Conservation (phyloP, 371 early-diverging fungal genomes). For the Mortierella sp. region DNA sequence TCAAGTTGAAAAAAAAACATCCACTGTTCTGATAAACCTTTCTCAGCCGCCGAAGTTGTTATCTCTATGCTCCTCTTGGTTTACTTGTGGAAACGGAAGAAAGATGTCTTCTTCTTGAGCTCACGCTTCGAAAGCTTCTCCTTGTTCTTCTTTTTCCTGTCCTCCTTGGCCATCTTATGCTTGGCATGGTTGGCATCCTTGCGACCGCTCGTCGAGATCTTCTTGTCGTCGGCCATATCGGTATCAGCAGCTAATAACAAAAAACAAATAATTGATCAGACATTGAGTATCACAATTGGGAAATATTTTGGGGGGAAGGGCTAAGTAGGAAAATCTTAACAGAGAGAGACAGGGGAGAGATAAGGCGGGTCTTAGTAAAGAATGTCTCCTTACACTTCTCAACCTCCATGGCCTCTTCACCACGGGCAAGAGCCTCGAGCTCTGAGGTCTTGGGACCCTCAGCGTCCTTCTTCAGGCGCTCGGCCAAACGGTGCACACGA, state of each 20-base stretch:
- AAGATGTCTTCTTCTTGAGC: slow-evolving; percentile 49
- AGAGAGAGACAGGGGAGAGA: too few species aligned
- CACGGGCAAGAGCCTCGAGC: slow-evolving; percentile 46
- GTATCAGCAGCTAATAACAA: slow-evolving; percentile 27
- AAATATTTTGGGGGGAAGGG: too few species aligned
- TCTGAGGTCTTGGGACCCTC: slow-evolving; percentile 52
- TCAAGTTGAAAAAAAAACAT: background rate
- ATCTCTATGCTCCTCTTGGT: background rate
- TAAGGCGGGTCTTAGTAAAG: too few species aligned
- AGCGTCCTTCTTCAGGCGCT: slow-evolving; percentile 54
- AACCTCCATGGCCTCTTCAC: slow-evolving; percentile 50
- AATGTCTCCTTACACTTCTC: slow-evolving; percentile 47
- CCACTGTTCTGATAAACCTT: background rate
- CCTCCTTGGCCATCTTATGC: slow-evolving; percentile 52
- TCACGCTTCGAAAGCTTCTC: slow-evolving; percentile 38
- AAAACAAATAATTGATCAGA: background rate
- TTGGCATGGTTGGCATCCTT: slow-evolving; percentile 42
- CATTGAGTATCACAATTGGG: too few species aligned
- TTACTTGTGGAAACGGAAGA: slow-evolving; percentile 57
- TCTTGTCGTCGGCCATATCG: slow-evolving; percentile 40
- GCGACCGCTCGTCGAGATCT: slow-evolving; percentile 53
- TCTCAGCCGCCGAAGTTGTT: too few species aligned
- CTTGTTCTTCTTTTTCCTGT: slow-evolving; percentile 50
- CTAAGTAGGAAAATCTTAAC: background rate
- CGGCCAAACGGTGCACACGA: slow-evolving; percentile 56